Evolutionary conservation across 345 rosid species (phyloP).

Genomic region (Euphorbia peplus): DNA sequence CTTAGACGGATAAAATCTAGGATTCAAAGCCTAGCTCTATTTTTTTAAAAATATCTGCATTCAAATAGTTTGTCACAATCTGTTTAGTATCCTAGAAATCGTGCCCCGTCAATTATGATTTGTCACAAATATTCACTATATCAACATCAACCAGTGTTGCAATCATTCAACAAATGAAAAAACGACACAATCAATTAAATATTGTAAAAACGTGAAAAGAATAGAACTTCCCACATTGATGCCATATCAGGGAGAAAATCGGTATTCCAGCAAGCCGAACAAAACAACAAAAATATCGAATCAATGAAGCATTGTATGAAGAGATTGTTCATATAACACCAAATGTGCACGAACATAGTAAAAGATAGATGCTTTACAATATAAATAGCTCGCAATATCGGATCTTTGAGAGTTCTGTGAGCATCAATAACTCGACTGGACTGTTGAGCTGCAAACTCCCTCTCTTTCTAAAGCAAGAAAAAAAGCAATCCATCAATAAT

Average conservation of each 20-base stretch:
- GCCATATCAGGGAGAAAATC: not conserved
- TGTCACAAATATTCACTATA: not conserved
- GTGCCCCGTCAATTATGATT: not conserved
- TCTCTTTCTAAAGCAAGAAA: conserved; percentile 47
- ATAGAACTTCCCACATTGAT: not conserved
- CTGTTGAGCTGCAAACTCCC: conserved; percentile 80
- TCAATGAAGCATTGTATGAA: not conserved
- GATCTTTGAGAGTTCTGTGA: conserved; percentile 55
- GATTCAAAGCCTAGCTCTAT: not conserved
- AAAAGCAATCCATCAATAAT: not conserved
- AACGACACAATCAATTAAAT: not conserved
- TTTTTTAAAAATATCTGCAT: not conserved
- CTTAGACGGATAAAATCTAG: not conserved
- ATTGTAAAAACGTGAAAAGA: not conserved
- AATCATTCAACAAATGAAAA: not conserved
- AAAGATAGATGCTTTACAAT: conserved; percentile 44
- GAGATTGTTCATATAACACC: not conserved
- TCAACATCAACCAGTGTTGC: not conserved
- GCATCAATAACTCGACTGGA: conserved; percentile 87
- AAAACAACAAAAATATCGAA: not conserved
- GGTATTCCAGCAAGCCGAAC: not conserved
- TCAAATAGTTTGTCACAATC: not conserved
- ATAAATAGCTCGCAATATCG: conserved; percentile 69
- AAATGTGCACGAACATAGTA: not conserved
- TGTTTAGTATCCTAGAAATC: not conserved